These are phyloP conservation scores for Linnemannia elongata DNA, from an alignment of 192 early-diverging fungal species.

Conservation along the genomic window DNA sequence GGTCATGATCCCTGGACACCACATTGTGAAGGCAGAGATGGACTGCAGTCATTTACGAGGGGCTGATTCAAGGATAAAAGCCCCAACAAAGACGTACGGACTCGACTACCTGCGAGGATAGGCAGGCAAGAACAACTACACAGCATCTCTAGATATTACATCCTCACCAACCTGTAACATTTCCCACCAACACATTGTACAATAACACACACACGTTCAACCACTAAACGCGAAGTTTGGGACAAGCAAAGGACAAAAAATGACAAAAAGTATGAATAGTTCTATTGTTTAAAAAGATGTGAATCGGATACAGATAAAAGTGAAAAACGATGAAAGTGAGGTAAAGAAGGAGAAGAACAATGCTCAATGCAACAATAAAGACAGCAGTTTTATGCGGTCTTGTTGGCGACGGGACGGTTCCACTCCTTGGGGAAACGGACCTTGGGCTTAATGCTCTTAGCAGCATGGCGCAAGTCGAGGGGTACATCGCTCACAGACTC, in stretches of 20 bases:
- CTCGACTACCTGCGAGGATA: slow-evolving; percentile 31
- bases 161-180: background rate
- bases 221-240: too few relatives aligned
- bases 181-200: background rate
- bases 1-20: slow-evolving; percentile 84
- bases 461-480: slow-evolving; percentile 69
- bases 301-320: background rate
- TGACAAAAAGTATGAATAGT: background rate
- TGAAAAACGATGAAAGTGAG: background rate
- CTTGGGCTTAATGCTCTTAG: slow-evolving; percentile 58
- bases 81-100: slow-evolving; percentile 11
- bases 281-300: background rate
- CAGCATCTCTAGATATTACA: background rate
- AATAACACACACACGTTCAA: background rate
- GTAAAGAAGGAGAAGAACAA: background rate
- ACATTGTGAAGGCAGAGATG: slow-evolving; percentile 72
- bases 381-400: slow-evolving; percentile 8
- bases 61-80: slow-evolving; percentile 24
- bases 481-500: slow-evolving; percentile 71
- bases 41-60: slow-evolving; percentile 58
- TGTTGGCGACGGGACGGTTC: slow-evolving; percentile 59
- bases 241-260: background rate
- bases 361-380: background rate
- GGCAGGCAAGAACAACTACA: background rate
- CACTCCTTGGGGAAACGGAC: slow-evolving; percentile 75